These are phyloP conservation scores for Metschnikowia amazonensis DNA, from an alignment of 805 yeast genomes.

Conservation along the genomic window DNA sequence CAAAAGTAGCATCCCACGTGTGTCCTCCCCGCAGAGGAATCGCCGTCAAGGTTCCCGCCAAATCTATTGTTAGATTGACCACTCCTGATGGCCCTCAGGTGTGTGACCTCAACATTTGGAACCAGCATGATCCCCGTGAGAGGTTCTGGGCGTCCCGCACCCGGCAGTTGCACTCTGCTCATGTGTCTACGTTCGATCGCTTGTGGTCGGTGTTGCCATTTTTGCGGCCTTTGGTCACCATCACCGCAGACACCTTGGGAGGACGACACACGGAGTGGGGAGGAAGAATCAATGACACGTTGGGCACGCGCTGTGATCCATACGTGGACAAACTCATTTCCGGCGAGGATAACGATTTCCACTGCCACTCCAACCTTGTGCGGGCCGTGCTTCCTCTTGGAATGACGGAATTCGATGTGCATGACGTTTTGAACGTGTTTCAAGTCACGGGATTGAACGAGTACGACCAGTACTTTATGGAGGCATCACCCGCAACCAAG, in stretches of 20 bases:
- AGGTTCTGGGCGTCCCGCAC: constrained; percentile 69
- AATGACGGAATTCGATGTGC: constrained; percentile 62
- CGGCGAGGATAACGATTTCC: constrained; percentile 63
- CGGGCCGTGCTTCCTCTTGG: constrained; percentile 59
- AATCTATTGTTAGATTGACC: constrained; percentile 53
- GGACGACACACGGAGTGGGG: constrained; percentile 63
- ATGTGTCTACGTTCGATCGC: constrained; percentile 57
- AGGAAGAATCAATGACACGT: constrained; percentile 59
- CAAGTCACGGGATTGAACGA: constrained; percentile 66
- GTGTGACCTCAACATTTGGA: constrained; percentile 67
- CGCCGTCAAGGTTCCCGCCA: constrained; percentile 62
- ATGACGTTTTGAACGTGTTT: constrained; percentile 65
- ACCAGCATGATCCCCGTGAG: constrained; percentile 56
- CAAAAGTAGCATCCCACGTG: constrained; percentile 38
- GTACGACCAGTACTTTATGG: constrained; percentile 66
- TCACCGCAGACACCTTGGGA: constrained; percentile 55
- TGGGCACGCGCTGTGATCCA: constrained; percentile 70
- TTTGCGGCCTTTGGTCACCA: constrained; percentile 59
- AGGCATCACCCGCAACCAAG: constrained; percentile 58
- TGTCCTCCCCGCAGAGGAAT: constrained; percentile 56
- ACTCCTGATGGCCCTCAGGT: constrained; percentile 72
- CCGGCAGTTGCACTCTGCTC: constrained; percentile 61
- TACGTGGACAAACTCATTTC: constrained; percentile 60
- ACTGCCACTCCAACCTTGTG: constrained; percentile 62
- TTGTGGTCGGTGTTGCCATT: constrained; percentile 67